Base-by-base conservation (phyloP, 2,329 filamentous ascomycete genomes). In the Alternaria panax region DNA sequence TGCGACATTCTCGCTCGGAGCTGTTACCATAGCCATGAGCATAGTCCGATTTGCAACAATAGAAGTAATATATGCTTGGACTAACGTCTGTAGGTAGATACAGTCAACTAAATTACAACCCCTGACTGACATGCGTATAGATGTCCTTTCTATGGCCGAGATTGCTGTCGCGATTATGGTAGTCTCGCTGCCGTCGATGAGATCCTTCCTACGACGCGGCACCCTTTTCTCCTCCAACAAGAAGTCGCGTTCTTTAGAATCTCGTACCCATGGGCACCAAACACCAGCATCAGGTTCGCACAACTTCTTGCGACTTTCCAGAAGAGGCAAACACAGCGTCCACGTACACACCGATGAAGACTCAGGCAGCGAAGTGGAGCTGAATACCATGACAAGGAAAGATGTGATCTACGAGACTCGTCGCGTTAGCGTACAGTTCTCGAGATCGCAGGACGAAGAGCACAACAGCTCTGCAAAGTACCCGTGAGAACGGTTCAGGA, bases 111-210 rank as follows among this genome's bases (percentile, higher is more conserved):
- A 14, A 18, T 7, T 6, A 24, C 8, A 18, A 18, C 7, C 3
- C 4, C 1, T 25, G 6, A 50, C 50, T 65, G 41, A 65, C 43
- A 9, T 18, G 14, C 11, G 5, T 28, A 7, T 40, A 72, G 69
- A 63, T 20, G 67, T 72, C 0, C 67, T 70, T 12, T 67, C 64
- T 11, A 70, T 71, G 69, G 63, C 70, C n/a, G 70, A 72, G 54
- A 65, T 69, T 58, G 57, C 67, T 12, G 69, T 67, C 27, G 68
- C 69, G 5, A 70, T 72, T 20, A 72, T 72, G 59, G 69, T 72
- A 8, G 67, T 68, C 7, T 68, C 67, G 1, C 54, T 71, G 2
- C 70, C 70, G 9, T 67, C 70, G 2, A 67, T 72, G 62, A 52
- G 69, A 57, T 59, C 64, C 12, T 70, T 67, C 30, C 48, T 72